Evolutionary conservation across 192 early-diverging fungal genomes (phyloP), one percentile per base, ranked within the genome.

Genomic region (Phlyctochytrium bullatum): DNA sequence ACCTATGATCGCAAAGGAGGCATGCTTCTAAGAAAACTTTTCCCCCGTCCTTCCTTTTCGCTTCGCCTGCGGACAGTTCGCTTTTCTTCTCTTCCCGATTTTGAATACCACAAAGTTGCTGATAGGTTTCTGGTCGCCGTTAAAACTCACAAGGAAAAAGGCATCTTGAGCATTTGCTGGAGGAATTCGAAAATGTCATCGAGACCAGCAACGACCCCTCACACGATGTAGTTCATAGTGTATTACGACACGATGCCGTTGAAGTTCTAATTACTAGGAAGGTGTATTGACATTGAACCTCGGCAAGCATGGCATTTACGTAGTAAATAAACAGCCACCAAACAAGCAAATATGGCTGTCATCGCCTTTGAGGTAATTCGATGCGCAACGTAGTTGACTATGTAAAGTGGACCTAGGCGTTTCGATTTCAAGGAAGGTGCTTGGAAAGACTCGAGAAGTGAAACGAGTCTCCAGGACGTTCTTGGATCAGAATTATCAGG

Each of bases 271-370:
- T 34, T 6, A 2, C 17, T 53, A 83, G 82, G 68, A 57, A 52
- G 95, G 95, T 35, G 97, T 98, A 17, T 75, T 98, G 76, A 98
- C 96, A 0, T 67, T 98, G 14, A 84, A 76, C 2, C 77, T 95
- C 0, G 94, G 93, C 2, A 66, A 67, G 12, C 67, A 73, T 27
- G 95, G 95, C 34, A 96, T 93, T 0, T 98, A 94, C 71, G 97
- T 98, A 0, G 76, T 98, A 67, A 98, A 98, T 73, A 98, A 98
- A 67, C 97, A 98, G 78, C 95, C 97, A 28, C 94, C 97, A 1
- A 98, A 97, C 77, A 91, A 89, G 69, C 97, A 98, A 75, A 94
- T 98, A 12, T 98, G 97, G 97, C 78, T 96, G 20, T 97, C 95
- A 35, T 97, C 95, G 28, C 97, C 97, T 25, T 62, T 75, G 3